Evolutionary conservation across 2,329 filamentous ascomycete genomes (phyloP).

Genomic region (Aspergillus novofumigatus): DNA sequence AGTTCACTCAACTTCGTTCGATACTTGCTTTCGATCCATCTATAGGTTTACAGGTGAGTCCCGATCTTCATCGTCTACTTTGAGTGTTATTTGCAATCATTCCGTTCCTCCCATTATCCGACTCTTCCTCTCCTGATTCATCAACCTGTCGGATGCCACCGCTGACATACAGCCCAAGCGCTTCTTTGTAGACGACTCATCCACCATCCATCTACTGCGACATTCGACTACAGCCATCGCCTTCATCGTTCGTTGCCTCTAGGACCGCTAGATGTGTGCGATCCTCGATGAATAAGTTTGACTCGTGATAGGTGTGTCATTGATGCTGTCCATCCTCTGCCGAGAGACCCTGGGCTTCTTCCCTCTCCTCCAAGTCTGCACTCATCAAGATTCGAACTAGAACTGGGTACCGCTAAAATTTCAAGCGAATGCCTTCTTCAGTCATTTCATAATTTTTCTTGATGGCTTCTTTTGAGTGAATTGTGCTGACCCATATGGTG

Average conservation of each 20-base stretch:
- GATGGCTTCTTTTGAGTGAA: conserved; percentile 6
- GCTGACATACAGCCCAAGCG: conserved; percentile 36
- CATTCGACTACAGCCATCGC: conserved; percentile 18
- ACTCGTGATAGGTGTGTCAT: conserved; percentile 30
- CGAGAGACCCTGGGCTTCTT: conserved; percentile 27
- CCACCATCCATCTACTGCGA: conserved; percentile 19
- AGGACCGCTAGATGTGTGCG: conserved; percentile 26
- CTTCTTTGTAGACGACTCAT: conserved; percentile 30
- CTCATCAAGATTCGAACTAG: conserved; percentile 26
- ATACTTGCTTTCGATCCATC: conserved; percentile 2
- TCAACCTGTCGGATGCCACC: conserved; percentile 27
- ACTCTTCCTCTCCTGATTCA: conserved; percentile 13
- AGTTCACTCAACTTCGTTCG: conserved; percentile 4
- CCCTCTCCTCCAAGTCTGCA: conserved; percentile 25
- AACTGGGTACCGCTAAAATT: conserved; percentile 14
- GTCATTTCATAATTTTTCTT: conserved; percentile 18
- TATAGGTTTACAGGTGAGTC: conserved; percentile 6
- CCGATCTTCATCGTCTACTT: neutral
- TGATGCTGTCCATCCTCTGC: conserved; percentile 31
- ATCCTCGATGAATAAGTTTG: conserved; percentile 23
- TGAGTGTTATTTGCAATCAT: neutral
- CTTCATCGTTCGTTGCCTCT: conserved; percentile 20
- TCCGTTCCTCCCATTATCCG: neutral
- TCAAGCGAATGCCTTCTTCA: conserved; percentile 10
- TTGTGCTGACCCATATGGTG: conserved; percentile 24